Evolutionary conservation across 192 early-diverging fungal species (phyloP).

Genomic region (Gryganskiella cystojenkinii): DNA sequence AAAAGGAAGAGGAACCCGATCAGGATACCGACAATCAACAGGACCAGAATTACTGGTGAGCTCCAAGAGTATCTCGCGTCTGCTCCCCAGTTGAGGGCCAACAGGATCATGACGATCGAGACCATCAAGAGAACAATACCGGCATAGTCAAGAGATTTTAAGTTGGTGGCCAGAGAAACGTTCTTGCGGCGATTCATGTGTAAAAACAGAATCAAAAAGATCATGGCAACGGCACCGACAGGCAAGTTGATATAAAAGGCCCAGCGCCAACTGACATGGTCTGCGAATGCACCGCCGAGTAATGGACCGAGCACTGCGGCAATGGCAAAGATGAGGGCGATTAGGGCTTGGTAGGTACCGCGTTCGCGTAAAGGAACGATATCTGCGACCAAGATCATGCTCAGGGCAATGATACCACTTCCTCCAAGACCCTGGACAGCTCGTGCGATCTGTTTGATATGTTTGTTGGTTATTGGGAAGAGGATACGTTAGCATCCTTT

Average conservation of each 20-base stretch:
- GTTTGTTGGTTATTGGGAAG: too few relatives aligned
- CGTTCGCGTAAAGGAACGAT: slow-evolving; percentile 67
- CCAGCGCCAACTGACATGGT: slow-evolving; percentile 75
- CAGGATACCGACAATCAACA: slow-evolving; percentile 66
- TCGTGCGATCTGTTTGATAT: slow-evolving; percentile 36
- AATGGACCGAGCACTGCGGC: slow-evolving; percentile 82
- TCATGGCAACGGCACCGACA: slow-evolving; percentile 59
- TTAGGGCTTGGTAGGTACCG: slow-evolving; percentile 80
- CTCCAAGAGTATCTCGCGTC: slow-evolving; percentile 72
- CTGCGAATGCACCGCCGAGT: slow-evolving; percentile 81
- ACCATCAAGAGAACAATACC: slow-evolving; percentile 58
- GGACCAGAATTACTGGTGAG: slow-evolving; percentile 62
- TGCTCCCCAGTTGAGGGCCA: slow-evolving; percentile 82
- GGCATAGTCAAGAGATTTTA: slow-evolving; percentile 33
- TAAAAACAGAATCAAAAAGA: slow-evolving; percentile 33
- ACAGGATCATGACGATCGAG: slow-evolving; percentile 69
- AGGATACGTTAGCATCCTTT: too few relatives aligned
- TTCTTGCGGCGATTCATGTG: slow-evolving; percentile 53
- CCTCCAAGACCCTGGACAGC: slow-evolving; percentile 70
- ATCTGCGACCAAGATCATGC: slow-evolving; percentile 71
- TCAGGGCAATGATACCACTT: slow-evolving; percentile 65
- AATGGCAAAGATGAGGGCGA: slow-evolving; percentile 77
- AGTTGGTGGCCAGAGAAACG: slow-evolving; percentile 43
- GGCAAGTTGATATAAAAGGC: slow-evolving; percentile 90
- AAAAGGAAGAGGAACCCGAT: slow-evolving; percentile 66